phyloP scores from a whole-genome alignment of 306 rosid genomes.

The Inga laurina region DNA sequence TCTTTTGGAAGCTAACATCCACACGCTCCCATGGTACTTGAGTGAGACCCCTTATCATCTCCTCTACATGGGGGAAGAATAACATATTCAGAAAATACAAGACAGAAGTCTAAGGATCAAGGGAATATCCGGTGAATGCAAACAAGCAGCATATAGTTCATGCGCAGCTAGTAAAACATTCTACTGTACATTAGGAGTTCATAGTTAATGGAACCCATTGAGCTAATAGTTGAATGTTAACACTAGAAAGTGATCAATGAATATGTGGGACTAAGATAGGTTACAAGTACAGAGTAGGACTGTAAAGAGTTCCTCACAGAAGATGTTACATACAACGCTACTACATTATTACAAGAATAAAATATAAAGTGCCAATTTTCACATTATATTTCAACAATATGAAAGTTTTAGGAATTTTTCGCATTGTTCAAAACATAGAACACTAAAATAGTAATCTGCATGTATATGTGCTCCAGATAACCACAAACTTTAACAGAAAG shows the following conservation, averaged over 20 bases:
- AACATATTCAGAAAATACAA: constrained; percentile 12
- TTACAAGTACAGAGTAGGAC: not conserved
- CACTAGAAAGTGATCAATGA: constrained; percentile 16
- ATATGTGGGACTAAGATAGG: not conserved
- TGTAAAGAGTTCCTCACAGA: not conserved
- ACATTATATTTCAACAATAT: not conserved
- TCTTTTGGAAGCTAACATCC: constrained; percentile 88
- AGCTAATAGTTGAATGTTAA: constrained; percentile 8
- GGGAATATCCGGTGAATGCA: constrained; percentile 18
- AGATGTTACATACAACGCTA: not conserved
- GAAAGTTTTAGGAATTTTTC: not conserved
- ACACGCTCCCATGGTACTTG: constrained; percentile 93
- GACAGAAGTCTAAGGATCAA: constrained; percentile 20
- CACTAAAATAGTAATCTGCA: not conserved
- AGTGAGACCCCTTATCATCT: constrained; percentile 87
- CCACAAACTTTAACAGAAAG: not conserved
- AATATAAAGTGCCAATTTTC: not conserved
- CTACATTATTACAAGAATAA: not conserved
- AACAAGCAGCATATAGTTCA: constrained; percentile 9
- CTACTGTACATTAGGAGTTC: constrained; percentile 4
- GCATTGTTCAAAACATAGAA: not conserved
- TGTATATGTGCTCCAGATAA: not conserved
- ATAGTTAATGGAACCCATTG: constrained; percentile 8
- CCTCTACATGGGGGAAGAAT: constrained; percentile 53
- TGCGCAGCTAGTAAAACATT: not conserved